Evolutionary conservation across 371 early-diverging fungal genomes (phyloP), one percentile per base, ranked within the genome.

Genomic region (Syncephalastrum contaminatum): DNA sequence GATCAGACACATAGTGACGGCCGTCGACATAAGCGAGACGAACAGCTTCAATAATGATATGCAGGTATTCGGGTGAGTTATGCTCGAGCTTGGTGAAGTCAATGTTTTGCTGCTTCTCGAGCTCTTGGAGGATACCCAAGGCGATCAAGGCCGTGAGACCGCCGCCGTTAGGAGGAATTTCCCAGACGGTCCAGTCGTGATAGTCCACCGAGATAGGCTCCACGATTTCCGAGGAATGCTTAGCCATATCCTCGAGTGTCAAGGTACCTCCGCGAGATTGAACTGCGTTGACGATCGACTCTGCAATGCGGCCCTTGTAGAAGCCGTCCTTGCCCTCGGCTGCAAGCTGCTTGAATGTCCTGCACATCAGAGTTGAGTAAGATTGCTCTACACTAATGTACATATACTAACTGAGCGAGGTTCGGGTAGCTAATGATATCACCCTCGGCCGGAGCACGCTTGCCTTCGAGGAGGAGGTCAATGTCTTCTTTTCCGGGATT

Each of bases 141-240:
- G 91, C 88, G 18, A 90, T 75, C 18, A 92, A 63, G 0, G 90
- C 86, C 2, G 82, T 83, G 27, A 89, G 75, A 19, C 94, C 92
- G 63, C 86, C 86, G 13, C 90, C 89, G 59, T 92, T 91, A 4
- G 92, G 92, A 25, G 91, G 87, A 47, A 86, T 86, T 69, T 91
- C 91, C 73, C 84, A 80, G 1, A 93, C 67, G 2, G 78, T 82
- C 56, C 81, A 63, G 15, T 75, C 84, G 47, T 80, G 70, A 66
- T 88, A 94, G 27, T 82, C 83, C 44, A 85, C 72, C 1, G 81
- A 80, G 21, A 91, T 80, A 2, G 92, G 91, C 25, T 77, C 75
- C 16, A 85, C 77, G 1, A 70, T 41, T 19, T 85, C 78, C 4
- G 83, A 71, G 4, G 60, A 56, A 63, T 94, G 94, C 1, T 59